Evolutionary conservation across 176 grass and related monocot species (phyloP), one percentile per base, ranked within the genome.

Genomic region (Lolium perenne): DNA sequence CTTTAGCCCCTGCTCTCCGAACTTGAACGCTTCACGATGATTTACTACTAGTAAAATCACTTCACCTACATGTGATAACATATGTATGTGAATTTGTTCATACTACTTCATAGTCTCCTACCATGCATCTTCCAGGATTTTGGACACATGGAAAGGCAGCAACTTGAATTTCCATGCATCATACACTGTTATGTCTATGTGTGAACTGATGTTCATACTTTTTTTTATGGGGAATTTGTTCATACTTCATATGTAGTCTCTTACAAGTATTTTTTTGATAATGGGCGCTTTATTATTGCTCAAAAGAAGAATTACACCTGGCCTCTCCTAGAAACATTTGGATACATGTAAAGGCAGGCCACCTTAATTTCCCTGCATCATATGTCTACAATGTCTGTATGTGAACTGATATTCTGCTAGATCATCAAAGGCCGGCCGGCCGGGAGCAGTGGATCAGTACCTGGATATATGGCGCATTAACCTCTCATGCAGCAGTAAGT

Each of bases 1-100:
- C 26, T 29, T 29, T 29, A 29, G 26, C 26, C 26, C 26, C 26
- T 29, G 26, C 26, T 29, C 26, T 46, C 45, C 53, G 53, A 18
- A 56, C 16, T 16, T 18, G 16, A 56, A 54, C 6, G 18, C 53
- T 56, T 18, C 16, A 17, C 1, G 3, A 54, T 15, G 53, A 56
- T 56, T 56, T 56, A 16, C 6, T 56, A 56, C 26, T 29, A 29
- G 53, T 16, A 18, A 56, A 46, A 46, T 50, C 41, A 70, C 41
- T 48, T 48, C 67, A 25, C 38, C 76, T 89, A 97, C 95, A 97
- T 97, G 88, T 91, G 92, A 97, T 97, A 88, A 92, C 86, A 92
- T 86, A 56, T 61, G 16, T 80, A 6, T 76, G 35, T 38, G 83
- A 59, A 91, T 55, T 79, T 66, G 57, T 64, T 68, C 75, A 50